These are phyloP conservation scores for Sordaria brevicollis DNA, from an alignment of 495 filamentous ascomycete species.

Conservation along the genomic window DNA sequence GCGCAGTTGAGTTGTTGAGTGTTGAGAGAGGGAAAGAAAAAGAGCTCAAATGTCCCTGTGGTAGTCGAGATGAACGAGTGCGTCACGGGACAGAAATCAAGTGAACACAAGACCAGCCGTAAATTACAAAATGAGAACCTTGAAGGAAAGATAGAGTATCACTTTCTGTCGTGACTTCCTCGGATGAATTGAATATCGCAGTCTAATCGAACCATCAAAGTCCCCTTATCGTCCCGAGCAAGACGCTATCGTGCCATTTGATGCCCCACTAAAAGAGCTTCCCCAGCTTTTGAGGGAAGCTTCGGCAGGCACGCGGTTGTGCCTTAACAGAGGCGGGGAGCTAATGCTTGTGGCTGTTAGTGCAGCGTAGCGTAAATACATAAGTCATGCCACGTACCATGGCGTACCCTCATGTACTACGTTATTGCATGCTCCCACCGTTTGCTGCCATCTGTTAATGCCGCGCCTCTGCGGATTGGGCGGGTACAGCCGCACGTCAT, in stretches of 20 bases:
- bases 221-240: not conserved
- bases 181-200: not conserved
- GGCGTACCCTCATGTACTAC: no score
- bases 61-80: not conserved
- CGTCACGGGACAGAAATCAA: not conserved
- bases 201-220: not conserved
- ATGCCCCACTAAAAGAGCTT: not conserved
- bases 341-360: no score
- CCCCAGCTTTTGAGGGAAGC: not conserved
- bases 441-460: not conserved
- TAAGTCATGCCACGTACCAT: no score
- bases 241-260: not conserved
- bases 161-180: not conserved
- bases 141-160: not conserved
- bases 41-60: not conserved
- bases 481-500: slow-evolving; percentile 1
- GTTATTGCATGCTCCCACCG: not conserved
- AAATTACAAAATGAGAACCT: not conserved
- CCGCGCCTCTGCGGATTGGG: not conserved
- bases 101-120: not conserved
- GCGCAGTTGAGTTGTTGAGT: not conserved
- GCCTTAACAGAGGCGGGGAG: not conserved
- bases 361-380: fast-evolving
- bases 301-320: not conserved
- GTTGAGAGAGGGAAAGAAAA: not conserved